Conservation (phyloP, 2,329 filamentous ascomycete genomes). For the Ceratocystis alfenasii region DNA sequence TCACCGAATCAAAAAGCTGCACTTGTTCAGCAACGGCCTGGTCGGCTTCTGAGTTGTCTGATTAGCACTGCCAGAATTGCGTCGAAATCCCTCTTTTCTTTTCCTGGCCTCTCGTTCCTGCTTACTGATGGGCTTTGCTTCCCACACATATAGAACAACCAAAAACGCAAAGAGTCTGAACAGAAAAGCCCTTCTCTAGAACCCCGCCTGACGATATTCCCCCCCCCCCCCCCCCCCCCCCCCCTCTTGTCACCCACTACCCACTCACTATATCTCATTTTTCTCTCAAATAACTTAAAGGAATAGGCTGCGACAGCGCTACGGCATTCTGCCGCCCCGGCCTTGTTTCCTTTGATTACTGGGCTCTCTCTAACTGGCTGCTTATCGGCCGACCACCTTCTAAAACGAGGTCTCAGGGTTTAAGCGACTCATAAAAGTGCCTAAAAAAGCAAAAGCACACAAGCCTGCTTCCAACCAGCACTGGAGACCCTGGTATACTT, state of each 20-base stretch:
- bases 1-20: not conserved
- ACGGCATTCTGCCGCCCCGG: conserved; percentile 16
- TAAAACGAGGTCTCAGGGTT: conserved; percentile 12
- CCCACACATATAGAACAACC: not conserved
- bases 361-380: not conserved
- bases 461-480: conserved; percentile 2
- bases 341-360: conserved; percentile 6
- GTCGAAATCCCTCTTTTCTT: not conserved
- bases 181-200: not conserved
- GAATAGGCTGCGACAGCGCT: conserved; percentile 11
- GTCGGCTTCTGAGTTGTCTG: not conserved
- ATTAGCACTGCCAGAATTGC: not conserved
- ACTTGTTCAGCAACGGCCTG: not conserved
- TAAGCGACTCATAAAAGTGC: conserved; percentile 9
- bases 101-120: not conserved
- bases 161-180: not conserved
- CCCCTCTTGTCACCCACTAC: not conserved
- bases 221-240: not conserved
- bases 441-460: conserved; percentile 11
- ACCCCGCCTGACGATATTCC: not conserved
- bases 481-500: conserved; percentile 9
- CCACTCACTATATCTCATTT: not conserved
- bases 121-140: not conserved
- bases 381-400: conserved; percentile 17
- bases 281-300: conserved; percentile 9